Base-by-base conservation (phyloP, 345 rosid genomes). In the Alliaria petiolata region DNA sequence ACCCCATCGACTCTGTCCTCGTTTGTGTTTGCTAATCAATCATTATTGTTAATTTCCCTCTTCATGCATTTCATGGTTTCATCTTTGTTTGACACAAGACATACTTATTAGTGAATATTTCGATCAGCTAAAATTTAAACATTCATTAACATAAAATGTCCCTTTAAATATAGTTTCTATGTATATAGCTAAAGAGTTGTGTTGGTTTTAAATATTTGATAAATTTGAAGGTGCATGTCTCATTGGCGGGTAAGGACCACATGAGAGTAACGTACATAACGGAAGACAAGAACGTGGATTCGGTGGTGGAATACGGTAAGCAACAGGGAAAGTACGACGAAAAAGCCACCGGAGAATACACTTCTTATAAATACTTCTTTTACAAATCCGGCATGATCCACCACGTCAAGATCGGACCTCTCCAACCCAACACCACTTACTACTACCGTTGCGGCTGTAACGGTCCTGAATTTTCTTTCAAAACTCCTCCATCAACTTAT, bases 371-470 rank as follows among this genome's bases (percentile, higher is more conserved):
- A 11, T 93, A 82, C 80, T 83, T 93, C 76, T 79, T 87, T 25
- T 93, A 93, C 69, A 58, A 14, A 6, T 91, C 98, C 13, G 86
- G 87, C 5, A 87, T 80, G 78, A 87, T 93, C 47, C 96, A 93
- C 78, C 91, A 87, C n/a, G 97, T 93, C 39, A 86, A 79, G 74
- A 86, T 93, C 60, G 96, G 98, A 36, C 93, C 97, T 20, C 78
- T 93, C 75, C 77, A 86, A 55, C 76, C 96, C 6, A 78, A 11
- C 43, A 86, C 92, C 0, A 79, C 62, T 7, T 91, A 91, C 74
- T 89, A 83, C 77, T 93, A 91, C 53, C 75, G 87, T 20, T 91
- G 97, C 33, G 96, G 97, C 30, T 82, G 80, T 12, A 69, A 44
- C 33, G 92, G 96, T 46, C 92, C 87, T 8, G 92, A 89, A 58